Evolutionary conservation across 2,329 filamentous ascomycete genomes (phyloP).

Genomic region (Chaetoscypha palmicola): DNA sequence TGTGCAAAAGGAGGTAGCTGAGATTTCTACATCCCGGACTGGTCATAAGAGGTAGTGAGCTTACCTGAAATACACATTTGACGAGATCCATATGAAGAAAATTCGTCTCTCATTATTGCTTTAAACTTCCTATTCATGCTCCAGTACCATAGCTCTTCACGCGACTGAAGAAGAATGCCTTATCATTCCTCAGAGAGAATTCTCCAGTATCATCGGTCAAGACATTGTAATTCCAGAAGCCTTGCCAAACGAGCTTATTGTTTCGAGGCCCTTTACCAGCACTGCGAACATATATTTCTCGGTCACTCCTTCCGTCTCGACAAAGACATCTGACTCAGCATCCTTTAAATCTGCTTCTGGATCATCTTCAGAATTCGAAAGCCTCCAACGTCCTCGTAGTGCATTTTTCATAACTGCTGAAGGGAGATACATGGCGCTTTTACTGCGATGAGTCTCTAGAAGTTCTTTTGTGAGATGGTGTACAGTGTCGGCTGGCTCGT

Average conservation of each 20-base stretch:
- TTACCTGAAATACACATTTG: too few relatives aligned
- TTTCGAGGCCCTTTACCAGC: conserved; percentile 61
- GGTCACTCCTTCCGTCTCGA: conserved; percentile 81
- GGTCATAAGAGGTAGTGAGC: too few relatives aligned
- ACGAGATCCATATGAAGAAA: too few relatives aligned
- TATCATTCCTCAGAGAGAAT: conserved; percentile 60
- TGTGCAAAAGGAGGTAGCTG: too few relatives aligned
- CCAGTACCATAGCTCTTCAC: conserved; percentile 55
- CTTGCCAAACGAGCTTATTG: conserved; percentile 82
- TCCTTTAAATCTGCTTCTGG: conserved; percentile 33
- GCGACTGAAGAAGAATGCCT: conserved; percentile 60
- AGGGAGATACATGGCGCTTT: conserved; percentile 33
- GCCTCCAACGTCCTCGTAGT: conserved; percentile 57
- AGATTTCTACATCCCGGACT: too few relatives aligned
- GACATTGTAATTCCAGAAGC: conserved; percentile 85
- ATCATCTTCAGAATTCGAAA: conserved; percentile 34
- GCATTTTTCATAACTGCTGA: conserved; percentile 61
- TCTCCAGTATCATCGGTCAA: conserved; percentile 86
- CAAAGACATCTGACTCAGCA: conserved; percentile 60
- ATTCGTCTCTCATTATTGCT: background rate
- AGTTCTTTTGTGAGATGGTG: conserved; percentile 71
- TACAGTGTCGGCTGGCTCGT: conserved; percentile 80
- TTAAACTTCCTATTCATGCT: conserved; percentile 27
- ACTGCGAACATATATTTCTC: conserved; percentile 68
- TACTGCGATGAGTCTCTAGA: conserved; percentile 35